phyloP scores from a whole-genome alignment of 352 stramenopile species.

The Blastocystis sp. region DNA sequence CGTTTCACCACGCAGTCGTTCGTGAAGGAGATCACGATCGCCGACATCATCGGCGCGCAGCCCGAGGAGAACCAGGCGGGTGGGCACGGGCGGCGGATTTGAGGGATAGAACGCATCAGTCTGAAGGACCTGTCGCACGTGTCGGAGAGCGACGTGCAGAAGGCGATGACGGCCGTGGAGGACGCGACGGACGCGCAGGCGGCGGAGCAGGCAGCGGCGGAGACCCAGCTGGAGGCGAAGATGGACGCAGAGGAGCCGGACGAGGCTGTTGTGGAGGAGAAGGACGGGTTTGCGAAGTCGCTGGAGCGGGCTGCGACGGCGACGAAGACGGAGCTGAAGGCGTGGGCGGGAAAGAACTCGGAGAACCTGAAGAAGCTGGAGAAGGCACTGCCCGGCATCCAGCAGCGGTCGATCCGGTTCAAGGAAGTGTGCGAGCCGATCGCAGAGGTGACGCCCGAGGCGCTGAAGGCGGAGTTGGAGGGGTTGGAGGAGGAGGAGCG shows the following conservation, averaged over 20 bases:
- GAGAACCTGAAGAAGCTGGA: conserved; percentile 29
- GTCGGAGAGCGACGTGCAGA: background rate
- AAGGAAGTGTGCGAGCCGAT: background rate
- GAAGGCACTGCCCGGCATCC: conserved; percentile 38
- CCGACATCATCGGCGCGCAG: conserved; percentile 20
- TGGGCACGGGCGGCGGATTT: background rate
- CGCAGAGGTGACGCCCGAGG: background rate
- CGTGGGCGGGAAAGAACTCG: conserved; percentile 1
- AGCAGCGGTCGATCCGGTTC: conserved; percentile 21
- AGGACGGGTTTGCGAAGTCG: background rate
- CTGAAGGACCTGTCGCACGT: background rate
- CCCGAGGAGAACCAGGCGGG: conserved; percentile 47
- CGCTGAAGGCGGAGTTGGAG: too few species aligned
- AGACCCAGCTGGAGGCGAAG: background rate
- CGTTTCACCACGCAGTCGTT: conserved; percentile 53
- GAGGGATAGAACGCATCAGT: background rate
- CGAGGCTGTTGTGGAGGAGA: background rate
- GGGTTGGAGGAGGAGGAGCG: too few species aligned
- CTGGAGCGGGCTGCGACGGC: background rate
- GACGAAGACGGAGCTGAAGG: conserved; percentile 17
- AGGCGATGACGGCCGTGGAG: conserved; percentile 18
- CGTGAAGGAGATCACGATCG: conserved; percentile 36
- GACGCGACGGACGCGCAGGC: conserved; percentile 9
- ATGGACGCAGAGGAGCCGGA: background rate
- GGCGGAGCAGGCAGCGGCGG: too few species aligned